Evolutionary conservation across 2,329 filamentous ascomycete species (phyloP), one percentile per base, ranked within the genome.

Genomic region (Exophiala phaeomuriformis): DNA sequence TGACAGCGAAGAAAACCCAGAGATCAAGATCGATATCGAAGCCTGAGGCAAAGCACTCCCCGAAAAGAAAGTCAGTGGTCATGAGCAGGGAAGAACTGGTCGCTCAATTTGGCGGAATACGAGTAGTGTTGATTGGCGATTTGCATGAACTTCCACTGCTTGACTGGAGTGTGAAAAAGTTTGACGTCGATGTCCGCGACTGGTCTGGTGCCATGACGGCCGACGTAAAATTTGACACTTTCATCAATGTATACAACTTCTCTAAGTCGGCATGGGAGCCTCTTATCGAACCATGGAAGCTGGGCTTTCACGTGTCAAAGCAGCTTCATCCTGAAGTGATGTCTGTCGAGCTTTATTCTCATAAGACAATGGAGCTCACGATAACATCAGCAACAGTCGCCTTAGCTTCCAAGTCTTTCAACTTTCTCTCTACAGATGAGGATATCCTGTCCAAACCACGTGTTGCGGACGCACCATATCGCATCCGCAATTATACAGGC

Each of bases 211-310:
- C 84, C 27, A 77, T 98, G 69, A 90, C 84, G 64, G 91, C 88
- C 0, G 89, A 96, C 66, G 87, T 89, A 0, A 86, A 82, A n/a
- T 84, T 98, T 45, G 89, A 96, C 58, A 89, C 91, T 60, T 95
- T 95, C 69, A 81, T 94, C 63, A 98, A 97, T 64, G 85, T 98
- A 29, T 98, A 95, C 76, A 98, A 98, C 70, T 98, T 98, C 71
- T 93, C 93, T 9, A 98, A 98, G 69, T 98, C 93, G 0, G 89
- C 90, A 2, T 98, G 93, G 93, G 93, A 98, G 68, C 93, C 93
- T 2, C 73, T 98, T 33, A 82, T 98, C 29, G 93, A 98, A 68
- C 94, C 94, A 5, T 98, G 93, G 93, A 84, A 91, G 61, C 77
- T 97, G n/a, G 90, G 90, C 1, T 83, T 98, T 61, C 88, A 94